Evolutionary conservation across 768 basidiomycete genomes (phyloP).

Genomic region (Hydnum rufescens): DNA sequence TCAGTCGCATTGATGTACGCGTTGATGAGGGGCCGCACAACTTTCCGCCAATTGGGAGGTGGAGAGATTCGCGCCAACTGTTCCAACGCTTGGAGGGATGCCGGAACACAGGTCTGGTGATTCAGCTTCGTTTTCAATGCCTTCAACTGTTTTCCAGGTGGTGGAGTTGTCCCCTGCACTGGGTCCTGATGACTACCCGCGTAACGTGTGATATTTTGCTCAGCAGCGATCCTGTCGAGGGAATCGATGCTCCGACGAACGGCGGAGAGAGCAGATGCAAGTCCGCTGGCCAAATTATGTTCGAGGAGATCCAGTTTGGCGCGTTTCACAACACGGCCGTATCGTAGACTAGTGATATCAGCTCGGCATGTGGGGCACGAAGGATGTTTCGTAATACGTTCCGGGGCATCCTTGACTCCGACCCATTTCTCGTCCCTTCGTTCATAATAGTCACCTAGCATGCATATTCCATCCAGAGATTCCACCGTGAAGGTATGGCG

Average conservation of each 20-base stretch:
- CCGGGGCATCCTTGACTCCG: constrained; percentile 25
- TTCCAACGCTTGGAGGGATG: background rate
- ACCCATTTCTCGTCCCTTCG: constrained; percentile 24
- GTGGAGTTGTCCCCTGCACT: too few relatives aligned
- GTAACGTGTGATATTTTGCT: background rate
- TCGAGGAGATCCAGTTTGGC: constrained; percentile 47
- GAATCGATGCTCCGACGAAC: constrained; percentile 17
- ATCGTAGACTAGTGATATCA: constrained; percentile 36
- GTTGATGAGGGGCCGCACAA: constrained; percentile 19
- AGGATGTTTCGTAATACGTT: constrained; percentile 26
- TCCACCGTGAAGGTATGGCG: constrained; percentile 50
- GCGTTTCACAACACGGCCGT: constrained; percentile 40
- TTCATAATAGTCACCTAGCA: constrained; percentile 32
- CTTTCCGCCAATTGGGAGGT: constrained; percentile 21
- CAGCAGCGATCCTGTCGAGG: constrained; percentile 16
- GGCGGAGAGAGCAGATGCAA: constrained; percentile 26
- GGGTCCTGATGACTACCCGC: background rate
- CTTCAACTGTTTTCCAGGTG: constrained; percentile 5
- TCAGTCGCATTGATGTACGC: constrained; percentile 24
- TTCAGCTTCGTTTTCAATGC: constrained; percentile 5
- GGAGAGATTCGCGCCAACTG: background rate
- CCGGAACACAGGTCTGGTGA: background rate
- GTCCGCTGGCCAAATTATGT: constrained; percentile 33
- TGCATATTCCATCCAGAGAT: constrained; percentile 42
- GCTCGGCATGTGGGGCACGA: constrained; percentile 43